phyloP scores from a whole-genome alignment of 192 early-diverging fungal species.

The Entomortierella lignicola region DNA sequence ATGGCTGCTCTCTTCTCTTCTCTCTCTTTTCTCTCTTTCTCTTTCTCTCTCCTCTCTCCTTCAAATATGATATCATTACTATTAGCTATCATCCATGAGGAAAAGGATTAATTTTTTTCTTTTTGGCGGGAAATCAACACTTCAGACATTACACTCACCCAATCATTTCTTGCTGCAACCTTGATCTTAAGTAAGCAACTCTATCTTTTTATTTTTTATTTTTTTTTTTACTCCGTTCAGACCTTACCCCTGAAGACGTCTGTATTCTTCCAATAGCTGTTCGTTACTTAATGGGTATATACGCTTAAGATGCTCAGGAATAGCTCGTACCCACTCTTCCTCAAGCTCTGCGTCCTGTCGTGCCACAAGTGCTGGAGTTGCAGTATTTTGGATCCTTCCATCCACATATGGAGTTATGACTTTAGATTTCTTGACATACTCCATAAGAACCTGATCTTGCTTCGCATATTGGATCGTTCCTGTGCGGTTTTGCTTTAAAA shows the following conservation, averaged over 20 bases:
- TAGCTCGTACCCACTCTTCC: not conserved
- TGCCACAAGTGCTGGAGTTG: not conserved
- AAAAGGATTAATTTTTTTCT: too few species aligned
- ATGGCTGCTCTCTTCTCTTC: too few species aligned
- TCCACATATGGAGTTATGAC: constrained; percentile 17
- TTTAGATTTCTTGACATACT: constrained; percentile 25
- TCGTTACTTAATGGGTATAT: not conserved
- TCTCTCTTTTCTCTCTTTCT: too few species aligned
- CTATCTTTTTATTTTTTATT: too few species aligned
- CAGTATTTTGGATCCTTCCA: constrained; percentile 23
- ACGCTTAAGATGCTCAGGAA: constrained; percentile 1
- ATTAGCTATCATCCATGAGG: too few species aligned
- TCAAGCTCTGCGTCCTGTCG: not conserved
- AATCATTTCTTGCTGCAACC: too few species aligned
- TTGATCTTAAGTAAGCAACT: too few species aligned
- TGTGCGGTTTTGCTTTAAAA: constrained; percentile 2
- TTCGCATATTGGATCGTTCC: constrained; percentile 7
- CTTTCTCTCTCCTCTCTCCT: too few species aligned
- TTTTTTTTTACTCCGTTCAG: too few species aligned
- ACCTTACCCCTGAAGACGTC: constrained; percentile 1
- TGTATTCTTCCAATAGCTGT: not conserved
- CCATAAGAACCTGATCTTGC: constrained; percentile 26
- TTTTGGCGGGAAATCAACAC: too few species aligned
- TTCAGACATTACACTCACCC: too few species aligned
- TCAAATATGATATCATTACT: too few species aligned